These are phyloP conservation scores for Dryas drummondii DNA, from an alignment of 306 rosid species.

Conservation along the genomic window DNA sequence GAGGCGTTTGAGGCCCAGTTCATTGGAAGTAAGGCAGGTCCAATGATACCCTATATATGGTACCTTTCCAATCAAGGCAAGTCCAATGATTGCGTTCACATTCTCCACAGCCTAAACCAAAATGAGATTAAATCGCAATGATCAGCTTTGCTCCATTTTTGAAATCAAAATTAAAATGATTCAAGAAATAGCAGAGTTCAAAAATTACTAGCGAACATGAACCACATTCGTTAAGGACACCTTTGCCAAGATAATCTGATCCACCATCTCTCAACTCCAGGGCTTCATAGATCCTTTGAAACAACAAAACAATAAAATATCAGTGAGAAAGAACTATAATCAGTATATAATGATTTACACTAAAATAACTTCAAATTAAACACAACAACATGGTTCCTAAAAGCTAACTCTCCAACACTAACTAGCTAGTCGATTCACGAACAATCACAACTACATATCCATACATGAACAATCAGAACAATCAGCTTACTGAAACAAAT, in stretches of 20 bases:
- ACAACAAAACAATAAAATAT: not conserved
- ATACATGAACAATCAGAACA: not conserved
- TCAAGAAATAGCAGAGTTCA: not conserved
- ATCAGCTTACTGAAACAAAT: not conserved
- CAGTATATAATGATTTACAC: not conserved
- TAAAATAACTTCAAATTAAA: too few species aligned
- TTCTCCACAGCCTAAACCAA: slow-evolving; percentile 60
- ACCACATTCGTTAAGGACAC: slow-evolving; percentile 54
- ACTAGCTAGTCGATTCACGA: too few species aligned
- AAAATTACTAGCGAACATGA: not conserved
- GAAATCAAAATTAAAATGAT: not conserved
- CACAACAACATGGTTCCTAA: not conserved
- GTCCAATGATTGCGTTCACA: slow-evolving; percentile 63
- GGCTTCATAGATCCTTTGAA: slow-evolving; percentile 72
- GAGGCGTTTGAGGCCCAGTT: too few species aligned
- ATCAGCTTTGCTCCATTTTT: slow-evolving; percentile 6
- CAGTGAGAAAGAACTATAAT: not conserved
- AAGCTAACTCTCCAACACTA: not conserved
- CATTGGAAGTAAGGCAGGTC: too few species aligned
- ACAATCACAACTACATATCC: too few species aligned
- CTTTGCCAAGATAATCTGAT: slow-evolving; percentile 75
- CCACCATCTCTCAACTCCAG: slow-evolving; percentile 86
- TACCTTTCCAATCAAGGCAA: slow-evolving; percentile 73
- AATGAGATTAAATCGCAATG: not conserved
- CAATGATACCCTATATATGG: not conserved